Conservation (phyloP, 192 early-diverging fungal genomes). For the Mortierella alpina region DNA sequence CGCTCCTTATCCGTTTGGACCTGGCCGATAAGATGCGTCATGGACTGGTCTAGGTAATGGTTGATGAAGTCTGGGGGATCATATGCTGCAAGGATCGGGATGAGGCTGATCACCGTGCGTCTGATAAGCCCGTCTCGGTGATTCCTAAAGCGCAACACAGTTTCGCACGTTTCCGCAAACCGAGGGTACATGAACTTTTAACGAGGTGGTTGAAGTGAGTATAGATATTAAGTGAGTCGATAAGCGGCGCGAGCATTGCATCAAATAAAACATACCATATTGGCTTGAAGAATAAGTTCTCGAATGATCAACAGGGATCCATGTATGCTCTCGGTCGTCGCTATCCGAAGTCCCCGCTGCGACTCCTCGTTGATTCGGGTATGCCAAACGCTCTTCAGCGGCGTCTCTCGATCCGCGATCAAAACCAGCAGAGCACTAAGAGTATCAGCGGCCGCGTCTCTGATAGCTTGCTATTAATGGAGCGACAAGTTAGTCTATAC, state of each 20-base stretch:
- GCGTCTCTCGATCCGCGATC: conserved; percentile 80
- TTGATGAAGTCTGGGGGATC: conserved; percentile 76
- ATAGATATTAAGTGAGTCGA: not conserved
- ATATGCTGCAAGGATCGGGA: conserved; percentile 86
- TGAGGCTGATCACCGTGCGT: conserved; percentile 82
- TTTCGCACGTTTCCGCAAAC: conserved; percentile 80
- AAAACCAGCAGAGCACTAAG: conserved; percentile 82
- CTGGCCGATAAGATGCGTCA: conserved; percentile 78
- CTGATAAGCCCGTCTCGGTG: conserved; percentile 81
- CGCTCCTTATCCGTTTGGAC: conserved; percentile 76
- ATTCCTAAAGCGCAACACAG: conserved; percentile 80
- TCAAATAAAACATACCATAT: conserved; percentile 63
- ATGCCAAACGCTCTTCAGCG: conserved; percentile 73
- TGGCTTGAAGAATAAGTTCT: conserved; percentile 82
- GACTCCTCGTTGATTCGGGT: conserved; percentile 84
- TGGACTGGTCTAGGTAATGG: conserved; percentile 76
- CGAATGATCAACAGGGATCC: conserved; percentile 84
- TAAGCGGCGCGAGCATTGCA: not conserved
- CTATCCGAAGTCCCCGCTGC: conserved; percentile 71
- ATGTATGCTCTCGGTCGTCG: conserved; percentile 81
- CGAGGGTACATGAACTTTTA: conserved; percentile 83
- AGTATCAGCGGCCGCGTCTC: conserved; percentile 86
- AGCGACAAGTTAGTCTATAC: not conserved
- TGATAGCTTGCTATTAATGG: conserved; percentile 60
- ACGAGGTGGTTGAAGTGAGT: not conserved